These are phyloP conservation scores for Lasiosphaeria hispida DNA, from an alignment of 495 filamentous ascomycete genomes.

Conservation along the genomic window DNA sequence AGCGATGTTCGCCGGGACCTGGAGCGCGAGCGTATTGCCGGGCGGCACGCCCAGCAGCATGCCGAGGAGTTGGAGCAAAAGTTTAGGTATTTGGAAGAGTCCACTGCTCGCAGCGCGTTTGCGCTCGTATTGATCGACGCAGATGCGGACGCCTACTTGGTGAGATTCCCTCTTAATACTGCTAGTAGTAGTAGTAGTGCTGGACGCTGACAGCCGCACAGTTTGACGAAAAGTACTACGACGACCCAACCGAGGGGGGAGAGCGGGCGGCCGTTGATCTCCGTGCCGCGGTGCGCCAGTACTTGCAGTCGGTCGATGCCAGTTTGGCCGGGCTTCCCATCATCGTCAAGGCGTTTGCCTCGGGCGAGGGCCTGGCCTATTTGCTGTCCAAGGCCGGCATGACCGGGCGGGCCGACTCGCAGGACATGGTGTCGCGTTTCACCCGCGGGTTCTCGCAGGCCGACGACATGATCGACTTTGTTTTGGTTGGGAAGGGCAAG, in stretches of 20 bases:
- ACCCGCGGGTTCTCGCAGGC: slow-evolving; percentile 55
- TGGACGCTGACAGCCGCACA: slow-evolving; percentile 7
- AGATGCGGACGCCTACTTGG: slow-evolving; percentile 36
- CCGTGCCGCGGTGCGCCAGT: slow-evolving; percentile 28
- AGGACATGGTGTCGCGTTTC: slow-evolving; percentile 32
- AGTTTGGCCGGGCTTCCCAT: slow-evolving; percentile 32
- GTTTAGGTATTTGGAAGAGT: slow-evolving; percentile 7
- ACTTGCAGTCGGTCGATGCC: slow-evolving; percentile 29
- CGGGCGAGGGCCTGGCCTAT: slow-evolving; percentile 34
- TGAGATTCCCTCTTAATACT: slow-evolving; percentile 15
- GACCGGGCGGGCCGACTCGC: slow-evolving; percentile 20
- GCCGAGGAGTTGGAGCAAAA: slow-evolving; percentile 13
- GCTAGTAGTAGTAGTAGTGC: background rate
- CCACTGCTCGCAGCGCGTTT: slow-evolving; percentile 19
- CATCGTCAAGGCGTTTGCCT: slow-evolving; percentile 39
- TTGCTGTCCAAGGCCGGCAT: slow-evolving; percentile 26
- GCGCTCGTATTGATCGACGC: slow-evolving; percentile 38
- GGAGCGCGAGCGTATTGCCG: slow-evolving; percentile 22
- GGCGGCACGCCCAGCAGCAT: slow-evolving; percentile 15
- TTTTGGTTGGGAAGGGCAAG: slow-evolving; percentile 57
- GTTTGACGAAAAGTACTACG: slow-evolving; percentile 40
- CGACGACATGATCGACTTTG: slow-evolving; percentile 56
- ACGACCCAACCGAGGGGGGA: slow-evolving; percentile 33
- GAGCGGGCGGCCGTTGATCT: slow-evolving; percentile 38
- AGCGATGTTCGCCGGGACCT: slow-evolving; percentile 17